Evolutionary conservation across 108 stramenopile species (phyloP).

Genomic region (Cyclotella sp.): DNA sequence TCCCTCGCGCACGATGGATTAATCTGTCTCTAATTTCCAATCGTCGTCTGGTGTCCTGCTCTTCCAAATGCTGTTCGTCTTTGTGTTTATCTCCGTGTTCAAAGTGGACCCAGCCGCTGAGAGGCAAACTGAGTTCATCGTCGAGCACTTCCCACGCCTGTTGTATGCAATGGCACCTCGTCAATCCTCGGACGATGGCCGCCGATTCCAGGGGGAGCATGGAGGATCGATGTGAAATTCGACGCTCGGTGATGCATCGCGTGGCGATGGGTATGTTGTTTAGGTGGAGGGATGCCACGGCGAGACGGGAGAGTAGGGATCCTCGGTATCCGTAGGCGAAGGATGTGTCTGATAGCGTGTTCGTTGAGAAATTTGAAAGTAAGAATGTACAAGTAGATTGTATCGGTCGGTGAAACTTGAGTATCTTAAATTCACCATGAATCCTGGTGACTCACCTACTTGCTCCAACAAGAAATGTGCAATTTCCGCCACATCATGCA

Average conservation of each 20-base stretch:
- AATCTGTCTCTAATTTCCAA: constrained; percentile 47
- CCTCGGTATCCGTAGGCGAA: constrained; percentile 81
- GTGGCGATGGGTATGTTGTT: constrained; percentile 69
- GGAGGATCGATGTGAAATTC: constrained; percentile 55
- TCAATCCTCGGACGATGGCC: constrained; percentile 76
- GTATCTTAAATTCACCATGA: too few species aligned
- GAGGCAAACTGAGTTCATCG: constrained; percentile 77
- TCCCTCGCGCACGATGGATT: constrained; percentile 68
- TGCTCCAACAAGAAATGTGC: constrained; percentile 77
- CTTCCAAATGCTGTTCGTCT: constrained; percentile 29
- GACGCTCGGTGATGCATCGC: constrained; percentile 69
- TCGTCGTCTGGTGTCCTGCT: constrained; percentile 26
- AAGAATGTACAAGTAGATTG: not conserved
- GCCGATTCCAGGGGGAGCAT: constrained; percentile 83
- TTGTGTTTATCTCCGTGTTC: constrained; percentile 4
- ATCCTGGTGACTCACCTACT: constrained; percentile 45
- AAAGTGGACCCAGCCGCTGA: constrained; percentile 52
- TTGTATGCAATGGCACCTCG: constrained; percentile 67
- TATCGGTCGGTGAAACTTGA: not conserved
- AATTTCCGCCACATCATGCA: constrained; percentile 69
- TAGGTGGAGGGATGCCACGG: constrained; percentile 81
- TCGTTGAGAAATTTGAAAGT: not conserved
- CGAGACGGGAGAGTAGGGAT: constrained; percentile 77
- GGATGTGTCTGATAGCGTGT: constrained; percentile 18
- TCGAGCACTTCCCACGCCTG: constrained; percentile 77